Percentiles rank a stretch among this genome's conserved stretches.
Evolutionary conservation across 164 flowering plant genomes (phyloP).

Genomic region (Vitis riparia): DNA sequence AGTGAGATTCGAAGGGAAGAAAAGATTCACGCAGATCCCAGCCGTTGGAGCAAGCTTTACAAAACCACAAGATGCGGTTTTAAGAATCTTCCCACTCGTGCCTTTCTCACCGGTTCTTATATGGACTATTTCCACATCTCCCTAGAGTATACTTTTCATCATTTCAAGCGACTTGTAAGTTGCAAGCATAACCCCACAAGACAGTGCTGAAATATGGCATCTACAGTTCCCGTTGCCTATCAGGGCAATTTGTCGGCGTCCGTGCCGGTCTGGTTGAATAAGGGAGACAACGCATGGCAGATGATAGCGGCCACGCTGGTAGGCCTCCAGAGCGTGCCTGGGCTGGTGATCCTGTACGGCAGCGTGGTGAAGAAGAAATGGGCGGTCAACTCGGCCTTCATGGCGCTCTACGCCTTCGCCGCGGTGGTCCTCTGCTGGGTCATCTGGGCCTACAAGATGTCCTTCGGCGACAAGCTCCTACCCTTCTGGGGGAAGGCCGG

Average conservation of each 20-base stretch:
- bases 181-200: too few relatives aligned
- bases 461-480: constrained; percentile 9
- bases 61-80: too few relatives aligned
- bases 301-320: constrained; percentile 5
- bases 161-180: too few relatives aligned
- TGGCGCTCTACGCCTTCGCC: constrained; percentile 8
- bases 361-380: constrained; percentile 8
- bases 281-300: constrained; percentile 12
- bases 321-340: constrained; percentile 2
- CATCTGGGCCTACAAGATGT: constrained; percentile 9
- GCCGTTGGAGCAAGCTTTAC: too few relatives aligned
- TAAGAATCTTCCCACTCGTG: too few relatives aligned
- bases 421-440: constrained; percentile 8
- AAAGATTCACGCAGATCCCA: too few relatives aligned
- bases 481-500: constrained; percentile 13
- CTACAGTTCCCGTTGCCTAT: neutral
- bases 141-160: too few relatives aligned
- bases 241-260: neutral
- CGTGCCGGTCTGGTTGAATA: neutral
- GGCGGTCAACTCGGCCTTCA: constrained; percentile 10
- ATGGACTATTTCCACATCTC: too few relatives aligned
- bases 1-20: too few relatives aligned
- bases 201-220: too few relatives aligned
- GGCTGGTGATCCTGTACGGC: constrained; percentile 8
- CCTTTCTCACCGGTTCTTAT: too few relatives aligned